phyloP scores from a whole-genome alignment of 345 rosid species.

The Viola odorata region DNA sequence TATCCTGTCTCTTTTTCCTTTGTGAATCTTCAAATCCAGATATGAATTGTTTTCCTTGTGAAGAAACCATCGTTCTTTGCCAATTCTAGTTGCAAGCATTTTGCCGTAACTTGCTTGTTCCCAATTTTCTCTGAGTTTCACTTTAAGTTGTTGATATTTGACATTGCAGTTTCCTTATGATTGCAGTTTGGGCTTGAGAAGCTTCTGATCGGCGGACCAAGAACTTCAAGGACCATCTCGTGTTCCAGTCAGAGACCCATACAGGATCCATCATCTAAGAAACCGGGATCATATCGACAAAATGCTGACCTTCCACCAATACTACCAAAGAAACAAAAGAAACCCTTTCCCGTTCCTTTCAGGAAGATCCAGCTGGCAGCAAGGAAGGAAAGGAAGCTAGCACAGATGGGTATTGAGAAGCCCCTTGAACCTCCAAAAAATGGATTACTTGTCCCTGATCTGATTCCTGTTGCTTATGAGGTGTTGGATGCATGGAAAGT shows the following conservation, averaged over 20 bases:
- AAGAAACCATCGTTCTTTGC: background rate
- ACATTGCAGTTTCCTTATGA: conserved; percentile 6
- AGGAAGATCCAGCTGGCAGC: conserved; percentile 59
- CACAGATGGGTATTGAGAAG: conserved; percentile 74
- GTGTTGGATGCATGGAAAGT: conserved; percentile 73
- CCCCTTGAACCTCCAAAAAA: conserved; percentile 78
- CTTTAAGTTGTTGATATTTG: background rate
- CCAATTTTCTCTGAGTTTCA: background rate
- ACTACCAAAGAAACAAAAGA: conserved; percentile 75
- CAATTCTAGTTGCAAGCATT: background rate
- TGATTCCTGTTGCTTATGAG: conserved; percentile 66
- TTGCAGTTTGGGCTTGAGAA: conserved; percentile 35
- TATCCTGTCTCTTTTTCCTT: conserved; percentile 4
- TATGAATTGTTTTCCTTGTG: background rate
- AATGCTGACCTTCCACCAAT: conserved; percentile 72
- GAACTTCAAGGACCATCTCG: conserved; percentile 22
- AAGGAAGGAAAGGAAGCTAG: conserved; percentile 63
- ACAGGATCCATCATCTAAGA: conserved; percentile 19
- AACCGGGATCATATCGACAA: conserved; percentile 33
- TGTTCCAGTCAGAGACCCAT: conserved; percentile 39
- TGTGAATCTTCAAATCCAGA: background rate
- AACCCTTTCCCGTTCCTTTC: conserved; percentile 71
- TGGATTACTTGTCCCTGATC: conserved; percentile 66
- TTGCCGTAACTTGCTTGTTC: background rate
- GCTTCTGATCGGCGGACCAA: conserved; percentile 20